These are phyloP conservation scores for Tolypocladium ovalisporum DNA, from an alignment of 2,329 filamentous ascomycete species.

Conservation along the genomic window DNA sequence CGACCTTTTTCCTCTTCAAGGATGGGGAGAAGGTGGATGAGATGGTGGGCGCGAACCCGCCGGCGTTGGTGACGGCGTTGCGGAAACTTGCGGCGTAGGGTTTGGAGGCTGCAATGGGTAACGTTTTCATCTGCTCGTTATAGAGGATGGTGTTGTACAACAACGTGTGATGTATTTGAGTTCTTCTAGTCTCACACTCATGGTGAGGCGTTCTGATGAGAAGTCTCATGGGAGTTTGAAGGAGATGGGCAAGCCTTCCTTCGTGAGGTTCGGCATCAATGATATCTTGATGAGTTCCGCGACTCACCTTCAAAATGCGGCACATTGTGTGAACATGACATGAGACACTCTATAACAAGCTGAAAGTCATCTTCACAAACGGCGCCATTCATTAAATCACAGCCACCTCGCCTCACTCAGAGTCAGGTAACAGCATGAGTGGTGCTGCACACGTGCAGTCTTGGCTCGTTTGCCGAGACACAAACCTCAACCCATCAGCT, in stretches of 20 bases:
- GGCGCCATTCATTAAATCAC: no score
- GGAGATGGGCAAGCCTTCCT: not conserved
- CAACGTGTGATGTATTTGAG: not conserved
- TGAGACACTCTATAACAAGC: no score
- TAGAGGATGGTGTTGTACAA: not conserved
- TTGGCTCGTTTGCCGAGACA: no score
- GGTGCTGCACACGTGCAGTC: no score
- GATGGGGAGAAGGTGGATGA: constrained; percentile 59
- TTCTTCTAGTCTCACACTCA: not conserved
- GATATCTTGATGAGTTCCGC: not conserved
- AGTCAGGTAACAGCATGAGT: no score
- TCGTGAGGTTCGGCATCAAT: not conserved
- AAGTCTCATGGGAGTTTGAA: no score
- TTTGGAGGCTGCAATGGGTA: not conserved
- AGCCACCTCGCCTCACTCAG: no score
- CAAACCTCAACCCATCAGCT: no score
- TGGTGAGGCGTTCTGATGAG: not conserved
- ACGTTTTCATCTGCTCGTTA: not conserved
- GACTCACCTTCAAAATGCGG: no score
- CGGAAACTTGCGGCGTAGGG: constrained; percentile 3
- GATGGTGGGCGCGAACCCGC: constrained; percentile 72
- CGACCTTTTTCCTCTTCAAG: constrained; percentile 80
- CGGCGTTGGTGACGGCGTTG: constrained; percentile 33
- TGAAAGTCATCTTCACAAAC: no score
- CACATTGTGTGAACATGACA: no score